phyloP scores from a whole-genome alignment of 2,329 filamentous ascomycete genomes.

The Paradendryphiella salina region DNA sequence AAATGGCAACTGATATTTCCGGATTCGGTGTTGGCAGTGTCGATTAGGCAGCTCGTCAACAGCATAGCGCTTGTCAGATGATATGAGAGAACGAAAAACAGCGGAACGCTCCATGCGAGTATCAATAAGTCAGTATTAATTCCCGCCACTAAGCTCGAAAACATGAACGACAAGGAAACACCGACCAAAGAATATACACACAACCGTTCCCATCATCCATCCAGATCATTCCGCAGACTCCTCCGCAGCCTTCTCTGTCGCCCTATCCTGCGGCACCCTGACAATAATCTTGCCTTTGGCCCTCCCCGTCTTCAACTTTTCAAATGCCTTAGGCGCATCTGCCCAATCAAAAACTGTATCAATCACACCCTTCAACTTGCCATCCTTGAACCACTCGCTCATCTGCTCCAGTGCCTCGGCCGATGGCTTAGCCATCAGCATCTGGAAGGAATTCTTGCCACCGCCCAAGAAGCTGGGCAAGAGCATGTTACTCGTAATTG shows the following conservation, averaged over 20 bases:
- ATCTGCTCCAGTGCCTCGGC: conserved; percentile 55
- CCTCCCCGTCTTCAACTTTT: conserved; percentile 60
- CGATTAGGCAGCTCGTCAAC: too few relatives aligned
- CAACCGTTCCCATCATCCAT: not conserved
- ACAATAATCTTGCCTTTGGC: conserved; percentile 64
- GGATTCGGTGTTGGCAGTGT: too few relatives aligned
- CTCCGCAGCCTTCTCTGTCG: conserved; percentile 18
- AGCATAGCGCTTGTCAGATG: too few relatives aligned
- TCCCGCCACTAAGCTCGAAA: too few relatives aligned
- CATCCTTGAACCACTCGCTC: conserved; percentile 60
- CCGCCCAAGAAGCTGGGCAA: conserved; percentile 57
- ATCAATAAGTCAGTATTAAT: too few relatives aligned
- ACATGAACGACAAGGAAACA: not conserved
- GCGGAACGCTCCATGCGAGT: too few relatives aligned
- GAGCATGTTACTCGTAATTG: conserved; percentile 46
- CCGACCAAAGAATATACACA: not conserved
- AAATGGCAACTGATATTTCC: not conserved
- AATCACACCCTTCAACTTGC: conserved; percentile 60
- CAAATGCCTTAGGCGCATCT: conserved; percentile 61
- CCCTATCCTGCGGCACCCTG: conserved; percentile 32
- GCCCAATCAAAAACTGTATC: conserved; percentile 61
- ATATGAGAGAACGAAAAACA: too few relatives aligned
- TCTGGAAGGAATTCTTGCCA: conserved; percentile 52
- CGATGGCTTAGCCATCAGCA: conserved; percentile 46
- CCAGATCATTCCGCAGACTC: not conserved